Evolutionary conservation across 148 eudicot genomes (phyloP).

Genomic region (Diospyros lotus): DNA sequence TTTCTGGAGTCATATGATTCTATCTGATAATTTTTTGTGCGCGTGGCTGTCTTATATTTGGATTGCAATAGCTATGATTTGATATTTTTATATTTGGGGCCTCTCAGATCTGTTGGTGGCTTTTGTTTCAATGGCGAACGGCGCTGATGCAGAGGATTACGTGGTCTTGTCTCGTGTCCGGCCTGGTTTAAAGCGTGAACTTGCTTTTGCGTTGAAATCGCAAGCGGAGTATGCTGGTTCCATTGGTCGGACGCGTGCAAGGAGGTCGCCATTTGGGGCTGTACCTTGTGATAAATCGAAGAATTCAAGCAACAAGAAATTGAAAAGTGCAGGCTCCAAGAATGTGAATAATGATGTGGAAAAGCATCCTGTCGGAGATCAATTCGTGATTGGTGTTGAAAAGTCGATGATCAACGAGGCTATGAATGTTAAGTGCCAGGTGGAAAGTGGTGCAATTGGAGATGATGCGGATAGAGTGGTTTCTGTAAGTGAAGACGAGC

Average conservation of each 20-base stretch:
- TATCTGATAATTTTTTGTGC: neutral
- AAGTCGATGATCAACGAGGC: slow-evolving; percentile 14
- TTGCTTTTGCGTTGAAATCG: slow-evolving; percentile 39
- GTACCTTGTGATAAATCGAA: neutral
- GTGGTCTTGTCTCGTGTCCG: slow-evolving; percentile 47
- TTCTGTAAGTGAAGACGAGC: slow-evolving; percentile 27
- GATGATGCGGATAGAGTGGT: neutral
- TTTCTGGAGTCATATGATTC: neutral
- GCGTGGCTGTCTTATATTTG: neutral
- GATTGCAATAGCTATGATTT: neutral
- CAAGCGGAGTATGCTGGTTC: slow-evolving; percentile 41
- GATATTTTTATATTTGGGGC: neutral
- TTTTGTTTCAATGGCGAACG: slow-evolving; percentile 33
- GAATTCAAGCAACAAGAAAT: slow-evolving; percentile 11
- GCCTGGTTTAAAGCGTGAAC: slow-evolving; percentile 43
- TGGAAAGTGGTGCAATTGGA: neutral
- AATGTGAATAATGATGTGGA: slow-evolving; percentile 3
- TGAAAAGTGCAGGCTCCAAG: slow-evolving; percentile 10
- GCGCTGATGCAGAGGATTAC: slow-evolving; percentile 26
- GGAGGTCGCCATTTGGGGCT: slow-evolving; percentile 24
- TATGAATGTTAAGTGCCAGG: neutral
- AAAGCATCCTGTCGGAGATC: neutral
- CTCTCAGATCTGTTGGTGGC: slow-evolving; percentile 11
- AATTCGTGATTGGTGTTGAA: neutral
- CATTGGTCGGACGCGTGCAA: slow-evolving; percentile 42